Percentiles rank a stretch among this genome's conserved stretches.
Evolutionary conservation across 306 rosid genomes (phyloP).

Genomic region (Nissolia schottii): DNA sequence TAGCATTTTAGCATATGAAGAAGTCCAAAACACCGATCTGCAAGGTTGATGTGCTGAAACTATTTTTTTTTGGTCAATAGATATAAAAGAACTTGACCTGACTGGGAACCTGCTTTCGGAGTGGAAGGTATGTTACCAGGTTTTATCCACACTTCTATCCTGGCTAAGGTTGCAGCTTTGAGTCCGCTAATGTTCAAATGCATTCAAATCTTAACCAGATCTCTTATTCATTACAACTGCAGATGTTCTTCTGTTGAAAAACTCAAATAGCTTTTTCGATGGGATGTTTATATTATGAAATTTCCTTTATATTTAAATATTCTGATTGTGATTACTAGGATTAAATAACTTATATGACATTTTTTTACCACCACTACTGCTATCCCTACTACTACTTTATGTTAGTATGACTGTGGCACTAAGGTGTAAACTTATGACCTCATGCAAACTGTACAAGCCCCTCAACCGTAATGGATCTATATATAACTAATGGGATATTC

Average conservation of each 20-base stretch:
- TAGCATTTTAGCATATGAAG: neutral
- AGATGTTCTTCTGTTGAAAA: neutral
- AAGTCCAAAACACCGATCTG: neutral
- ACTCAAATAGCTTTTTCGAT: neutral
- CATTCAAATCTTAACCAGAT: neutral
- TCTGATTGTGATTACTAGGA: neutral
- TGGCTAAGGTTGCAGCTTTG: constrained; percentile 6
- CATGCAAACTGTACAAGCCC: neutral
- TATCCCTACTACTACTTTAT: neutral
- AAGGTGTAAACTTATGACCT: neutral
- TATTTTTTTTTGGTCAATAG: constrained; percentile 40
- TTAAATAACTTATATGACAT: neutral
- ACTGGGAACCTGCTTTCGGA: constrained; percentile 85
- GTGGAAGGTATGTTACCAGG: constrained; percentile 69
- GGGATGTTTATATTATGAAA: neutral
- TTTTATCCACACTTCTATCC: constrained; percentile 12
- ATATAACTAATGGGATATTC: neutral
- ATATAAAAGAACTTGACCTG: constrained; percentile 77
- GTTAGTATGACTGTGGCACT: neutral
- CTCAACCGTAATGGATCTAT: neutral
- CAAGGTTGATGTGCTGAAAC: constrained; percentile 14
- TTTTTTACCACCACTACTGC: neutral
- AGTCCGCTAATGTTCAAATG: neutral
- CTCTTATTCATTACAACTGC: neutral
- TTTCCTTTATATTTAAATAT: neutral